Base-by-base conservation (phyloP, 305 asterid genomes). In the Striga hermonthica region DNA sequence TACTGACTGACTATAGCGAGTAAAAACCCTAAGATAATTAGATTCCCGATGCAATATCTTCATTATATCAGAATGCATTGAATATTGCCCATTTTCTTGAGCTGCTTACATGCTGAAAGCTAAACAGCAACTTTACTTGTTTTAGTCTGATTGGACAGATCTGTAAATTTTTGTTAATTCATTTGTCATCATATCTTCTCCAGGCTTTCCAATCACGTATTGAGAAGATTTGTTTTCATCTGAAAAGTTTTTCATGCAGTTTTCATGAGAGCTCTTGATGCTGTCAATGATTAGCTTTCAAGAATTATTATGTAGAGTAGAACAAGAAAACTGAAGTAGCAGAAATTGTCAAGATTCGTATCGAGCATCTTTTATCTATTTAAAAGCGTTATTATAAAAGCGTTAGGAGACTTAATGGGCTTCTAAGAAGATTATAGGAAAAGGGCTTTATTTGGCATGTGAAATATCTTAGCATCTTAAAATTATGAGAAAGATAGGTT, bases 311-410 rank as follows among this genome's bases (percentile, higher is more conserved):
- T 59, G 34, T 28, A 31, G 40, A 28, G 35, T 37, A 59, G 64
- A 22, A 22, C 31, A 3, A 62, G 44, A 62, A 22, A 62, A 31
- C 41, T 12, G 34, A 44, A n/a, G 56, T 43, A 62, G 47, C 15
- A 45, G n/a, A 62, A 47, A 31, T 45, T 40, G 31, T 12, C 34
- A 60, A 41, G 39, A 60, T 40, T 60, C 35, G 16, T 47, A 43
- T 60, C 9, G 34, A 16, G 65, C 11, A 31, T 62, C 13, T 15
- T 6, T 4, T 43, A 36, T 8, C n/a, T 44, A 22, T 9, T 10
- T 60, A 5, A 49, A 64, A 53, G 50, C 57, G 41, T 54, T 62
- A 62, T 45, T 48, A 41, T 14, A n/a, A n/a, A n/a, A n/a, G n/a
- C n/a, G n/a, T n/a, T n/a, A n/a, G n/a, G 16, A 43, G 44, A 11